phyloP scores from a whole-genome alignment of 2,329 filamentous ascomycete species.

The Penicillium sp. region DNA sequence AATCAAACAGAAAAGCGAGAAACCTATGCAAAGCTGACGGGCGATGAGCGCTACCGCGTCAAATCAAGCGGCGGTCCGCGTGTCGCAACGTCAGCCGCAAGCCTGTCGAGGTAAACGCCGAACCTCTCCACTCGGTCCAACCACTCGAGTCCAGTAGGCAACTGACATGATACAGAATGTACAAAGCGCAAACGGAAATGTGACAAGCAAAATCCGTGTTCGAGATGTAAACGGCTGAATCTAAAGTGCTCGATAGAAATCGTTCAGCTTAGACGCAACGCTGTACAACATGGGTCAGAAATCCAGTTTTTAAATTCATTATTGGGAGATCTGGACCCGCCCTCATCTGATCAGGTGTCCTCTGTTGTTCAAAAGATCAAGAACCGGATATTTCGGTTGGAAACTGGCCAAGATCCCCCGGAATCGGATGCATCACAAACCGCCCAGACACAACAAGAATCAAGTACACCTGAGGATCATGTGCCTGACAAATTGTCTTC shows the following conservation, averaged over 20 bases:
- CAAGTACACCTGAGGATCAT: background rate
- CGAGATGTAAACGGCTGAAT: conserved; percentile 25
- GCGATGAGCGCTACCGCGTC: background rate
- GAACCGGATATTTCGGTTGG: conserved; percentile 23
- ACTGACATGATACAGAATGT: conserved; percentile 24
- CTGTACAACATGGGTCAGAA: conserved; percentile 27
- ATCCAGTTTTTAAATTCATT: conserved; percentile 28
- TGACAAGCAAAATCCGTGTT: conserved; percentile 27
- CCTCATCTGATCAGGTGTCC: conserved; percentile 6
- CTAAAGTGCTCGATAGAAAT: conserved; percentile 27
- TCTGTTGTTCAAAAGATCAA: conserved; percentile 13
- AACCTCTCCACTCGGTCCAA: background rate
- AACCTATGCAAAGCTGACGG: background rate
- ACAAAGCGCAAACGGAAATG: conserved; percentile 30
- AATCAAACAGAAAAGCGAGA: background rate
- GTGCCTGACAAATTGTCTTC: conserved; percentile 4
- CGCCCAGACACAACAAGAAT: conserved; percentile 2
- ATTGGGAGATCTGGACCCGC: conserved; percentile 21
- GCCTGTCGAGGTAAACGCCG: conserved; percentile 24
- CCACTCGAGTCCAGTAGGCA: background rate
- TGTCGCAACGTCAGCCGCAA: conserved; percentile 28
- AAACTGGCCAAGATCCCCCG: conserved; percentile 17
- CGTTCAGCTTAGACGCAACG: conserved; percentile 25
- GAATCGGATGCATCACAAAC: conserved; percentile 1
- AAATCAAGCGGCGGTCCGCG: conserved; percentile 12